Evolutionary conservation across 2,329 filamentous ascomycete genomes (phyloP).

Genomic region (Elsinoe fawcettii): DNA sequence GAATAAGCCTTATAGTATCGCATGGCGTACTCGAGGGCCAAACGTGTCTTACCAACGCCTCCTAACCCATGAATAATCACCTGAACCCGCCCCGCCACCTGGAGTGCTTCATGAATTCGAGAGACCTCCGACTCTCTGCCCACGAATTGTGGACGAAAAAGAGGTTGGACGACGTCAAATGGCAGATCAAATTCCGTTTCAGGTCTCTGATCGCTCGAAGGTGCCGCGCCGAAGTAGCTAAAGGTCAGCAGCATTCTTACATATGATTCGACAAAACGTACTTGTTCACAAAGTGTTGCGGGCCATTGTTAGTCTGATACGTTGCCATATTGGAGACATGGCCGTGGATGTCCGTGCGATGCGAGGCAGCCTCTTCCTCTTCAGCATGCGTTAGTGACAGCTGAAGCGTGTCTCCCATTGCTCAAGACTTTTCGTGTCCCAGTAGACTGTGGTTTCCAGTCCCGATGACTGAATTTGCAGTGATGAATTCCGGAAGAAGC

Average conservation of each 20-base stretch:
- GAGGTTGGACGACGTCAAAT: background rate
- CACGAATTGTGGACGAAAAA: background rate
- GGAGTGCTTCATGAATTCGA: background rate
- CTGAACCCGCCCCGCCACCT: conserved; percentile 12
- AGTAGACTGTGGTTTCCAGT: no score
- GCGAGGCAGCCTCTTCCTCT: background rate
- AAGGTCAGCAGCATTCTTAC: background rate
- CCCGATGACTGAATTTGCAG: no score
- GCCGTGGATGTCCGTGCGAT: background rate
- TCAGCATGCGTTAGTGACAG: background rate
- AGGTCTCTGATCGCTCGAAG: background rate
- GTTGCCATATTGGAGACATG: background rate
- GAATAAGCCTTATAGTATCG: conserved; percentile 23
- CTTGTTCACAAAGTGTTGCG: background rate
- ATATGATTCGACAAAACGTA: background rate
- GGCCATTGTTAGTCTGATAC: background rate
- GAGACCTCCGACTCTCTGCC: background rate
- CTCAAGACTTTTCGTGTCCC: no score
- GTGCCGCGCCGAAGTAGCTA: background rate
- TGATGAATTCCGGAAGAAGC: no score
- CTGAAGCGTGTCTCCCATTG: background rate
- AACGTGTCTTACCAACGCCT: conserved; percentile 28
- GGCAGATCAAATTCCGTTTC: background rate
- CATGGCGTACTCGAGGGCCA: conserved; percentile 22
- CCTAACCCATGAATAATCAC: conserved; percentile 25